These are phyloP conservation scores for Epichloe amarillans DNA, from an alignment of 2,329 filamentous ascomycete species.

Conservation along the genomic window DNA sequence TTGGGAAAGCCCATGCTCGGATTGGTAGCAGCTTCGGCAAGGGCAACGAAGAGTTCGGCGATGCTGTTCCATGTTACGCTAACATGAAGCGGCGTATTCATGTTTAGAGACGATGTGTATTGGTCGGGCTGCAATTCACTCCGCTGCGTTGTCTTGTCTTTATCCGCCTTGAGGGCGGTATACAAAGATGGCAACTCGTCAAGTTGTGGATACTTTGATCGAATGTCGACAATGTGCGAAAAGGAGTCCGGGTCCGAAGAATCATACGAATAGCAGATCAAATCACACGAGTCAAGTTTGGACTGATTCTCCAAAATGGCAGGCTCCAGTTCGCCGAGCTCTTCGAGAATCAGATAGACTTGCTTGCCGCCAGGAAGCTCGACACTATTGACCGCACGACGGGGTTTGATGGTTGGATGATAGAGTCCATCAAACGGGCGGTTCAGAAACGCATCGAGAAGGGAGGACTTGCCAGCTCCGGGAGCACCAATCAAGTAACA, in stretches of 20 bases:
- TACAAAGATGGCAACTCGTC: constrained; percentile 87
- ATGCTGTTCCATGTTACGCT: constrained; percentile 92
- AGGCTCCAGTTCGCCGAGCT: constrained; percentile 88
- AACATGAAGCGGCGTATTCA: constrained; percentile 86
- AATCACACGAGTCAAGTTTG: constrained; percentile 83
- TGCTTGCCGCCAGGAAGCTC: constrained; percentile 93
- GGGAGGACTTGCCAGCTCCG: constrained; percentile 77
- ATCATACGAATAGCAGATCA: constrained; percentile 92
- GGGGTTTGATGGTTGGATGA: constrained; percentile 87
- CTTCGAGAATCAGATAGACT: constrained; percentile 89
- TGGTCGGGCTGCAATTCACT: constrained; percentile 84
- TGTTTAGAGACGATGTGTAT: constrained; percentile 72
- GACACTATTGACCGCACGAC: constrained; percentile 88
- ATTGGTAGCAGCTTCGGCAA: constrained; percentile 85
- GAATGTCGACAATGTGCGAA: constrained; percentile 72
- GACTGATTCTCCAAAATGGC: constrained; percentile 85
- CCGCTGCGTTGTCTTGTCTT: constrained; percentile 92
- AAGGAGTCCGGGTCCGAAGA: constrained; percentile 95
- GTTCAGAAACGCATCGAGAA: constrained; percentile 84
- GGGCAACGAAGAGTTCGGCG: constrained; percentile 78
- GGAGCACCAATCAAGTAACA: constrained; percentile 84
- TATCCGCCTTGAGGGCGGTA: constrained; percentile 85
- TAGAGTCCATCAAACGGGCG: constrained; percentile 75
- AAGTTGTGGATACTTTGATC: constrained; percentile 66
- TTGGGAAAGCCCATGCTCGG: constrained; percentile 83